Evolutionary conservation across 2,329 filamentous ascomycete species (phyloP), one percentile per base, ranked within the genome.

Genomic region (Leptographium radiaticola): DNA sequence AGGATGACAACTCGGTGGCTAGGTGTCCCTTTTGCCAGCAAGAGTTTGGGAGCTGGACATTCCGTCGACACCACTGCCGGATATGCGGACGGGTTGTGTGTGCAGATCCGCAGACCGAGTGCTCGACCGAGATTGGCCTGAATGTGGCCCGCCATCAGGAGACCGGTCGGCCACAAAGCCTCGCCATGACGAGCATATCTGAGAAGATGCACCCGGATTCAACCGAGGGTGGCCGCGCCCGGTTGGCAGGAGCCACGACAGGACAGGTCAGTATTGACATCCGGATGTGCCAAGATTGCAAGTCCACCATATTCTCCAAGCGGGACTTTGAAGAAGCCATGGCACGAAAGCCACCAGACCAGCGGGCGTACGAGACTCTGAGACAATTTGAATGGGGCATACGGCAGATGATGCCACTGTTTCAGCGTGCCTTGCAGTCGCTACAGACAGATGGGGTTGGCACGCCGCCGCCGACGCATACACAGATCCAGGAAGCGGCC

Each of bases 21-120:
- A 83, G 83, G 59, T 98, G 93, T 64, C 93, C 93, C 0, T 95
- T 95, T 64, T 98, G 93, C 63, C 87, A 95, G 64, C 93, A 98
- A 63, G 89, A 95, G 54, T 98, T 98, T 67, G 86, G 89, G 1
- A 86, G 84, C 15, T 97, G 95, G 78, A 87, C 89, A 1, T 95
- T 97, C 63, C 81, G 93, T 62, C 76, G 93, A 60, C 93, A 97
- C 67, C 93, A 98, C 68, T 98, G 93, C 68, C 81, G 93, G 53
- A 84, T 95, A 68, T 98, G 93, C 63, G 93, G 93, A 4, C 81
- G 86, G 45, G 89, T 98, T 0, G 89, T 98, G 0, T 98, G 93
- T 65, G 89, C 89, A 13, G 93, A 98, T 67, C 80, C 80, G 0
- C 77, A 80, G 55, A 98, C 93, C 0, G 82, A 70, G 4, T 98